Evolutionary conservation across 805 yeast genomes (phyloP).

Genomic region (Saccharomycopsis sp.): DNA sequence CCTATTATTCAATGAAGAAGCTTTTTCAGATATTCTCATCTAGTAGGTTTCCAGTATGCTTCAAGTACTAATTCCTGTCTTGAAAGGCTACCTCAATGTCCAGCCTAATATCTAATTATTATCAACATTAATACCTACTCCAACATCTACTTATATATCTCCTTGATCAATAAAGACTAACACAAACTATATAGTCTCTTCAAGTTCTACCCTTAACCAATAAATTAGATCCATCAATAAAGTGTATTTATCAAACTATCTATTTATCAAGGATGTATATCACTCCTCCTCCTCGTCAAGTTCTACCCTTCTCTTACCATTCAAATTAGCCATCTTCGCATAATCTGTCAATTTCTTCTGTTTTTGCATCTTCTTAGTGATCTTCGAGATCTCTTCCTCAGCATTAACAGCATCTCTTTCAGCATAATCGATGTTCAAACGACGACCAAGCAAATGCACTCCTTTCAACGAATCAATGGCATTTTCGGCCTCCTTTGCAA

Average conservation of each 20-base stretch:
- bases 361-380: constrained; percentile 78
- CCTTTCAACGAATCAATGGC: constrained; percentile 94
- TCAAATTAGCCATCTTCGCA: constrained; percentile 53
- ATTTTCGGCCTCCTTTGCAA: constrained; percentile 84
- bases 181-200: not conserved
- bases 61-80: no score
- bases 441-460: constrained; percentile 92
- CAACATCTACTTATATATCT: no score
- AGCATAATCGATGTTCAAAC: constrained; percentile 90
- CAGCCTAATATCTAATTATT: no score
- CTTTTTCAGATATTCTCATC: no score
- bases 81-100: no score
- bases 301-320: constrained; percentile 66
- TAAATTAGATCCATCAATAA: not conserved
- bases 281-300: constrained; percentile 49
- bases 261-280: not conserved
- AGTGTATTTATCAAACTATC: not conserved
- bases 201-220: not conserved
- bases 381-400: constrained; percentile 82
- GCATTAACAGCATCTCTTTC: constrained; percentile 74
- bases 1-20: no score
- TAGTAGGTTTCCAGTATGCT: no score
- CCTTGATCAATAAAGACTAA: no score
- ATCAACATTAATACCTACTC: no score
- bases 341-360: constrained; percentile 76